Evolutionary conservation across 2,329 filamentous ascomycete genomes (phyloP).

Genomic region (Colletotrichum salicis): DNA sequence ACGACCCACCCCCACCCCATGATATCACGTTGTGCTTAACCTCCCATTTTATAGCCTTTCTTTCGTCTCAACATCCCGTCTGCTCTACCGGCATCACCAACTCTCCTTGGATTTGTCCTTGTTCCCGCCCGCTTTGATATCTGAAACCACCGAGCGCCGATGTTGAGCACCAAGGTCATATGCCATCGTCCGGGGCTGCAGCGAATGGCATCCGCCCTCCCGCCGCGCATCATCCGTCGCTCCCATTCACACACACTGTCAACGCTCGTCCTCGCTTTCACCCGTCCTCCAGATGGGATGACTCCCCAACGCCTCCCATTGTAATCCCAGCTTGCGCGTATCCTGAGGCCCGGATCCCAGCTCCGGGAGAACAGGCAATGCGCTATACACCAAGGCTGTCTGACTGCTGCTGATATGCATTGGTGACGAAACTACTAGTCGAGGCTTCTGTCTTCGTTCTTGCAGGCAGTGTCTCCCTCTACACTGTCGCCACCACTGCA

Average conservation of each 20-base stretch:
- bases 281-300: not conserved
- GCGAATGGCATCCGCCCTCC: not conserved
- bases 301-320: constrained; percentile 1
- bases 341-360: not conserved
- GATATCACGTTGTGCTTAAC: not conserved
- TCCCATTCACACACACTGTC: not conserved
- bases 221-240: not conserved
- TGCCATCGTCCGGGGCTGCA: not conserved
- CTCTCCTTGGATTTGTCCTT: not conserved
- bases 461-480: no score
- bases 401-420: not conserved
- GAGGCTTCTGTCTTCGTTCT: not conserved
- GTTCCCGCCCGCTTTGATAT: constrained; percentile 2
- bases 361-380: not conserved
- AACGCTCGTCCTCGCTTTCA: not conserved
- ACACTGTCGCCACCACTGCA: not conserved
- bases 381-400: not conserved
- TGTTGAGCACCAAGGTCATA: constrained; percentile 7
- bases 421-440: not conserved
- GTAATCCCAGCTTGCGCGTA: not conserved
- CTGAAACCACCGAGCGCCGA: constrained; percentile 20
- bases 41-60: not conserved
- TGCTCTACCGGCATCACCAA: constrained; percentile 3
- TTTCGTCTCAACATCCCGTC: constrained; percentile 11
- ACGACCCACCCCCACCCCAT: not conserved